Evolutionary conservation across 2,329 filamentous ascomycete species (phyloP).

Genomic region (Penicillium concentricum): DNA sequence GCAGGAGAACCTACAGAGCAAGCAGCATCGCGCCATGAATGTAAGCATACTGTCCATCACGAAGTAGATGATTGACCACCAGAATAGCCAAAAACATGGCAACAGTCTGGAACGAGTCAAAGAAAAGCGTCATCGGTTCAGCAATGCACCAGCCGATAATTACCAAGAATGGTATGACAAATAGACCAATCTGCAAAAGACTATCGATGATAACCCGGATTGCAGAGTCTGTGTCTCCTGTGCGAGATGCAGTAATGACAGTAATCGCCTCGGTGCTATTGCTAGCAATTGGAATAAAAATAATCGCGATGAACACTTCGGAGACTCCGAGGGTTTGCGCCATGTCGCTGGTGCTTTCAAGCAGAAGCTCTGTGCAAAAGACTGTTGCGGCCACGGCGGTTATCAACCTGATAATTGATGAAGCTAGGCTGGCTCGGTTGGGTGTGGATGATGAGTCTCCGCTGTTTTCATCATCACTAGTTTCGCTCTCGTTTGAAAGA

Average conservation of each 20-base stretch:
- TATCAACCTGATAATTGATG: slow-evolving; percentile 4
- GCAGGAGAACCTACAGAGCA: slow-evolving; percentile 36
- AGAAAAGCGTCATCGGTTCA: slow-evolving; percentile 68
- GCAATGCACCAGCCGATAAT: slow-evolving; percentile 70
- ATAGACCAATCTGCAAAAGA: slow-evolving; percentile 71
- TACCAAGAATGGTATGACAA: slow-evolving; percentile 70
- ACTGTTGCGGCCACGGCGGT: slow-evolving; percentile 59
- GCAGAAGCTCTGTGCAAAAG: slow-evolving; percentile 67
- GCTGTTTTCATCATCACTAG: background rate
- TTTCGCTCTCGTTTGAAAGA: slow-evolving; percentile 38
- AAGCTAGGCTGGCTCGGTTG: background rate
- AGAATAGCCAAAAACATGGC: slow-evolving; percentile 68
- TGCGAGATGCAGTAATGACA: slow-evolving; percentile 67
- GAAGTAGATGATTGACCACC: slow-evolving; percentile 65
- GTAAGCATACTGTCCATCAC: slow-evolving; percentile 74
- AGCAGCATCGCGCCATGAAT: slow-evolving; percentile 69
- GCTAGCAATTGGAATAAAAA: slow-evolving; percentile 70
- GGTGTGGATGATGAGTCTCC: background rate
- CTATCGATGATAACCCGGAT: slow-evolving; percentile 74
- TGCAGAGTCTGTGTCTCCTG: slow-evolving; percentile 59
- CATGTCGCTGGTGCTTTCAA: slow-evolving; percentile 65
- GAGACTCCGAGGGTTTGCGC: slow-evolving; percentile 64
- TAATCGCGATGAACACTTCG: slow-evolving; percentile 71
- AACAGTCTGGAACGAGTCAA: slow-evolving; percentile 71
- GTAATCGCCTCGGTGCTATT: slow-evolving; percentile 74